Base-by-base conservation (phyloP, 1,284 basidiomycete genomes). In the Trichosporon asahii region DNA sequence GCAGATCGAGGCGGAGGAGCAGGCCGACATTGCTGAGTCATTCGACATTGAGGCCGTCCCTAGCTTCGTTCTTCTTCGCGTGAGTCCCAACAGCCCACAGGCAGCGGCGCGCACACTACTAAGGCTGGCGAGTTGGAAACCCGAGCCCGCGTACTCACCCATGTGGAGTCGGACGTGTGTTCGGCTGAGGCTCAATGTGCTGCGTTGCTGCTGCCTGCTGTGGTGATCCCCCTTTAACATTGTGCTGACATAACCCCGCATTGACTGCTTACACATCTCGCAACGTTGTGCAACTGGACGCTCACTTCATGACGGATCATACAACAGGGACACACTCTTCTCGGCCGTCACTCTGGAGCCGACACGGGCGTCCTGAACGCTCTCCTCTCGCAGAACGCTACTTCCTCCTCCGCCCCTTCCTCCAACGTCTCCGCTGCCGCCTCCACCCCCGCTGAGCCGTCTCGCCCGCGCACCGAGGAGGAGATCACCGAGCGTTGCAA, bases 31-130 rank as follows among this genome's bases (percentile, higher is more conserved):
- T 66, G 87, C 94, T 4, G 95, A 98, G 80, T 94, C 92, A 6
- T 99, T 99, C 77, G 91, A 95, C 33, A 88, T 99, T 69, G 90
- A 95, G 78, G 89, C 92, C 8, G 96, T 99, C 3, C 96, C 97
- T 0, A 87, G 90, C 0, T 91, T 95, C 77, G 84, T 98, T 66
- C 83, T 99, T 67, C 88, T 99, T 31, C 87, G 90, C 74, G 94
- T 94, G 75, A 74, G 88, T 83, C 21, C 23, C 9, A 8, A 21
- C n/a, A 25, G 49, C 21, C 11, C 11, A 1, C 21, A 53, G 23
- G n/a, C 4, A 25, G 49, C 11, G 49, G 25, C 21, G 21, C 49
- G n/a, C 21, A 8, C 8, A 21, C 2, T 61, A 21, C 2, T 61
- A 61, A 61, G 33, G 18, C 23, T 35, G 33, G 12, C 27, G 27